Evolutionary conservation across 306 rosid genomes (phyloP), one percentile per base, ranked within the genome.

Genomic region (Elaeagnus macrophylla): DNA sequence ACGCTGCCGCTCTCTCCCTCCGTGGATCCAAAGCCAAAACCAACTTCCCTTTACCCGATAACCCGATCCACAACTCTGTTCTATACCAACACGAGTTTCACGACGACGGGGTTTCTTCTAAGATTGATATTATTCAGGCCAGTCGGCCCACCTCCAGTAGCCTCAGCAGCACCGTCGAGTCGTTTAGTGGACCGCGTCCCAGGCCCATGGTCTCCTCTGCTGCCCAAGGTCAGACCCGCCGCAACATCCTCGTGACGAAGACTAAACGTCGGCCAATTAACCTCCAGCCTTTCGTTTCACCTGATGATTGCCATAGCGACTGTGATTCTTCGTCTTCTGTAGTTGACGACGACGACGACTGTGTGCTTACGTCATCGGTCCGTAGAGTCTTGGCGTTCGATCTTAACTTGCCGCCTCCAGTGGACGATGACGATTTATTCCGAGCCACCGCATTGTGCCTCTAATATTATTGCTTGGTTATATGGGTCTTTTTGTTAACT

Each of bases 281-380:
- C 45, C 79, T 66, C 7, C 32, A 25, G 32, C 32, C 32, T 5
- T 25, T 25, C 32, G 54, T 66, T 25, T 51, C 76, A 0, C 62
- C 76, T 6, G 97, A 81, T 2, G 94, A 75, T 50, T 85, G 83
- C 57, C 97, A 75, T 42, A 89, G 97, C 76, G 95, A 83, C 48
- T 89, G 97, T 53, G 97, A 81, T 64, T 89, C 97, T 0, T 89
- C 97, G 11, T 89, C 94, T 1, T 81, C 95, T 37, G 90, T 89
- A 17, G 73, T 83, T 2, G 95, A 89, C 17, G 89, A 79, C 44
- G 66, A 80, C 11, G 82, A 77, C 2, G 85, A 83, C 16, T 82
- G 81, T 47, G 84, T 62, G 11, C 83, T 77, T 47, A 65, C 83
- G 15, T 82, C 97, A 1, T 75, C 94, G 0, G 73, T 73, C 25